Evolutionary conservation across 805 yeast genomes (phyloP).

Genomic region (Metschnikowia lochheadii): DNA sequence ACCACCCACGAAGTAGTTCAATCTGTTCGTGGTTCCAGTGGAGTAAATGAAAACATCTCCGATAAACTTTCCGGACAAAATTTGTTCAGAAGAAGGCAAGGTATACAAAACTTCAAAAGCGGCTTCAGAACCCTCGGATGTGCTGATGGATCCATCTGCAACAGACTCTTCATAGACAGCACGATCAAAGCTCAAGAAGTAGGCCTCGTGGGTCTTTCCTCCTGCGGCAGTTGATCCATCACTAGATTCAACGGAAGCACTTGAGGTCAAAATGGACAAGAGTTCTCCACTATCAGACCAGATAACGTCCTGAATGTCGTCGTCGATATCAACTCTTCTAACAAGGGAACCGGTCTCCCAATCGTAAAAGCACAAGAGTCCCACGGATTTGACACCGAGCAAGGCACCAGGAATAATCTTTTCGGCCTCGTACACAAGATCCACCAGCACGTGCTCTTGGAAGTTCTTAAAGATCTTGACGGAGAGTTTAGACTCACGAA

Average conservation of each 20-base stretch:
- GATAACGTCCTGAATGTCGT: conserved; percentile 69
- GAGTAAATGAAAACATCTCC: conserved; percentile 96
- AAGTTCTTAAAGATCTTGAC: conserved; percentile 80
- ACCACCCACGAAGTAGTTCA: conserved; percentile 94
- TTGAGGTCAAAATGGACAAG: conserved; percentile 57
- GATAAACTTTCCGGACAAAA: conserved; percentile 90
- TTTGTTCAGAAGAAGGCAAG: conserved; percentile 60
- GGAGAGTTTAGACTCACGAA: conserved; percentile 61
- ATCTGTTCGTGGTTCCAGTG: conserved; percentile 71
- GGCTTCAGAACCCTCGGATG: conserved; percentile 85
- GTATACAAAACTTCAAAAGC: conserved; percentile 84
- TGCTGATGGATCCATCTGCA: conserved; percentile 53
- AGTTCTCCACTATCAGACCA: conserved; percentile 96
- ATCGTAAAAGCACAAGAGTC: conserved; percentile 83
- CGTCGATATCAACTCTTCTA: conserved; percentile 78
- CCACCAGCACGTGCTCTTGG: conserved; percentile 66
- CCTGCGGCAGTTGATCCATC: conserved; percentile 19
- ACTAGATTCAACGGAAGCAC: conserved; percentile 23
- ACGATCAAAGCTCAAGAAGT: conserved; percentile 69
- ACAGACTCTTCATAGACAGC: conserved; percentile 63
- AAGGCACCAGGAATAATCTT: conserved; percentile 87
- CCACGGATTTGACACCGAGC: conserved; percentile 78
- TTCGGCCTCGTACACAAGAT: conserved; percentile 68
- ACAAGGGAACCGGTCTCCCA: conserved; percentile 88
- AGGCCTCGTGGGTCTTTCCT: conserved; percentile 61